A percentile compares a stretch with the other conserved stretches of the same genome.
Conservation (phyloP, 176 grass and related monocot genomes). For the Calamus simplicifolius region DNA sequence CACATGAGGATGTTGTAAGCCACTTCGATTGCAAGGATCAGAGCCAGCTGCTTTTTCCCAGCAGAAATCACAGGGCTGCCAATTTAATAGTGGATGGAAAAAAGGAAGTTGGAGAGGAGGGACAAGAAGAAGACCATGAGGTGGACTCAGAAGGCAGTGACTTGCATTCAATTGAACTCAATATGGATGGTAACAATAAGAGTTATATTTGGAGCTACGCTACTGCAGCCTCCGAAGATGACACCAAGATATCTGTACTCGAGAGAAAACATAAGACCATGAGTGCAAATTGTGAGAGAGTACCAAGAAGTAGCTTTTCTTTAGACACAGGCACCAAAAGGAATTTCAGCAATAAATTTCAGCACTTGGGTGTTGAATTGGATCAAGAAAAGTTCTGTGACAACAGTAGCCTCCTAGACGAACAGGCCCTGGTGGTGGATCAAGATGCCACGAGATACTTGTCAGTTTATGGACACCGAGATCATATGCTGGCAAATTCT, state of each 20-base stretch:
- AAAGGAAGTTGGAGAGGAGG: not conserved
- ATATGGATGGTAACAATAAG: slow-evolving; percentile 51
- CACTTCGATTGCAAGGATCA: not conserved
- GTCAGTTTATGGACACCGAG: not conserved
- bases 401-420: not conserved
- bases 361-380: not conserved
- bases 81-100: slow-evolving; percentile 1
- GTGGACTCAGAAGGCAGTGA: slow-evolving; percentile 49
- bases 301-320: not conserved
- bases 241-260: not conserved
- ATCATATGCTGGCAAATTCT: not conserved
- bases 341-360: not conserved
- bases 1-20: not conserved
- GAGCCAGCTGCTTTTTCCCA: slow-evolving; percentile 18
- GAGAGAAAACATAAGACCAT: not conserved
- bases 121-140: slow-evolving; percentile 11
- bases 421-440: not conserved
- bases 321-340: not conserved
- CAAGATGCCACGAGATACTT: not conserved
- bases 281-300: not conserved
- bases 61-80: not conserved
- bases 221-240: slow-evolving; percentile 10
- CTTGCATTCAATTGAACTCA: slow-evolving; percentile 77
- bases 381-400: not conserved
- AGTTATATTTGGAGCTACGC: slow-evolving; percentile 39